Evolutionary conservation across 345 rosid species (phyloP), one percentile per base, ranked within the genome.

Genomic region (Brassica juncea): DNA sequence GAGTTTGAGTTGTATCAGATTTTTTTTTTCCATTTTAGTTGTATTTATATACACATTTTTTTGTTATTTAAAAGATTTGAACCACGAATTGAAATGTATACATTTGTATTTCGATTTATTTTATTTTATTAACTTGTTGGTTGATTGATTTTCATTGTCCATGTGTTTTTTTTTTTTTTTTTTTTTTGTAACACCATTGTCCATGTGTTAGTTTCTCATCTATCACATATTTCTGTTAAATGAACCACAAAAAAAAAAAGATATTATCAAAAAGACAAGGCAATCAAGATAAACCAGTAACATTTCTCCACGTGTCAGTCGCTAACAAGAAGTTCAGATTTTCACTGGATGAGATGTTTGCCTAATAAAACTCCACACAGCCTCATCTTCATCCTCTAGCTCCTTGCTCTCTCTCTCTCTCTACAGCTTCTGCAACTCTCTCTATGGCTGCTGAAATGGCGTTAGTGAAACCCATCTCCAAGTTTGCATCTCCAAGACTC

Each of bases 401-500:
- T 62, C 9, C 71, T 74, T 47, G 15, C 62, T 60, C 31, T 55
- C 62, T 55, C 62, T 60, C 31, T 55, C 62, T 55, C 60, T 7
- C 57, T 32, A 32, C 25, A 19, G 70, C 75, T 76, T 81, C 84
- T 72, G 75, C 23, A 63, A 55, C 66, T 58, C 66, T 9, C 66
- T 8, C 77, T 25, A 88, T 88, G 91, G 92, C 93, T 1, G 84
- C 90, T 35, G 92, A 92, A 73, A 90, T 93, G 98, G 94, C 97
- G n/a, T 85, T 91, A 1, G 85, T 88, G 28, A 91, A 88, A 82
- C 91, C 97, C 72, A 84, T 91, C 72, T 84, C 90, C 84, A 92
- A 88, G 59, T 90, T 90, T 83, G 47, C 82, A 4, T 54, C 42
- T 30, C 82, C 89, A 6, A 85, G 74, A 35, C 84, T 86, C 25